These are phyloP conservation scores for Pseudozyma pruni DNA, from an alignment of 1,284 basidiomycete genomes.

Conservation along the genomic window DNA sequence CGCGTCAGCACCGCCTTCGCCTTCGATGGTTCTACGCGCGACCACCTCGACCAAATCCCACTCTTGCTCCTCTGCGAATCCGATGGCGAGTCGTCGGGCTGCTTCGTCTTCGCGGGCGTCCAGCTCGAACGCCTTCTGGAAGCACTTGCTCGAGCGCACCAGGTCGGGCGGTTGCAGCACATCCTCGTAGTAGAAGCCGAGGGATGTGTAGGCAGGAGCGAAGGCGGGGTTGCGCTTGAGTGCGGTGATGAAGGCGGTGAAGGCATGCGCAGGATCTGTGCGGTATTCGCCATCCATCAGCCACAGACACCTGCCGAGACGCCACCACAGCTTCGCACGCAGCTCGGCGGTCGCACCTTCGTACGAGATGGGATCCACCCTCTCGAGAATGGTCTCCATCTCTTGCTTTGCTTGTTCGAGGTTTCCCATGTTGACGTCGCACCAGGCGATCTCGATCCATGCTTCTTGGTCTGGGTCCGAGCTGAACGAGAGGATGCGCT, in stretches of 20 bases:
- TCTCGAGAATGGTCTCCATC: conserved; percentile 75
- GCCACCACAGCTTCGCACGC: conserved; percentile 83
- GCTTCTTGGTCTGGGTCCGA: conserved; percentile 75
- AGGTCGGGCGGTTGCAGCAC: conserved; percentile 79
- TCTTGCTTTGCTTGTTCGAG: conserved; percentile 73
- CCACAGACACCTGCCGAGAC: conserved; percentile 83
- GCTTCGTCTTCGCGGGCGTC: conserved; percentile 88
- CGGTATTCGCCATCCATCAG: conserved; percentile 74
- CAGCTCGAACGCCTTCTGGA: conserved; percentile 97
- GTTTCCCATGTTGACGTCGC: conserved; percentile 75
- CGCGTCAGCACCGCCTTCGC: conserved; percentile 69
- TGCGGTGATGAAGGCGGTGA: conserved; percentile 80
- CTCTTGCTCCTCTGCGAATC: conserved; percentile 90
- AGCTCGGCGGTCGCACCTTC: conserved; percentile 59
- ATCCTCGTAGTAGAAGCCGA: conserved; percentile 89
- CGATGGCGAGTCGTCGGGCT: conserved; percentile 82
- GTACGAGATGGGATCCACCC: conserved; percentile 70
- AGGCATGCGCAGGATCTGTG: conserved; percentile 51
- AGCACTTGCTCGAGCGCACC: conserved; percentile 89
- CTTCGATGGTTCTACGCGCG: conserved; percentile 88
- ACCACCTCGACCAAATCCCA: conserved; percentile 97
- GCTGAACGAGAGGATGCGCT: conserved; percentile 67
- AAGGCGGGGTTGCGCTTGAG: conserved; percentile 81
- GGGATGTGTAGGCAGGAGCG: conserved; percentile 90
- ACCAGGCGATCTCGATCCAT: conserved; percentile 87